phyloP scores from a whole-genome alignment of 176 grass and related monocot genomes.

The Oryza nivara region DNA sequence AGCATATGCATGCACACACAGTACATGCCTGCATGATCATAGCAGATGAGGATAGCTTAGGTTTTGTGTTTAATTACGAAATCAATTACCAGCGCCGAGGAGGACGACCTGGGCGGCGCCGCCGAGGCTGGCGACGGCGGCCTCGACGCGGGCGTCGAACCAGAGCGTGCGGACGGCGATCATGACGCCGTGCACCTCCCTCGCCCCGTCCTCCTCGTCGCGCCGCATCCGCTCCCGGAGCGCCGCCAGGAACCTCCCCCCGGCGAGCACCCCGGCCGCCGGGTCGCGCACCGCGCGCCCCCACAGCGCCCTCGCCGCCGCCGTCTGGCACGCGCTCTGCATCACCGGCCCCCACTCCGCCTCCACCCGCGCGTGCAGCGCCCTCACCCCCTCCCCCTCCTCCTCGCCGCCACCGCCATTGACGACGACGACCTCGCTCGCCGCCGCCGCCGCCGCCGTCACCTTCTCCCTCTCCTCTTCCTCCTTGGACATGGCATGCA shows the following conservation, averaged over 20 bases:
- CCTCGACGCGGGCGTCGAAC: conserved; percentile 80
- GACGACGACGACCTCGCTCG: not conserved
- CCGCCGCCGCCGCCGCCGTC: not conserved
- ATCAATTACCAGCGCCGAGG: conserved; percentile 71
- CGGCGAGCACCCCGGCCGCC: conserved; percentile 71
- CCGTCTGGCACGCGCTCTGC: conserved; percentile 95
- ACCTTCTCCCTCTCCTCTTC: not conserved
- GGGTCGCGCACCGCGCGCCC: conserved; percentile 63
- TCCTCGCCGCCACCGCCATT: not conserved
- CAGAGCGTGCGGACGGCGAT: conserved; percentile 87
- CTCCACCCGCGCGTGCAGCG: conserved; percentile 73
- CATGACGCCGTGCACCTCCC: conserved; percentile 85
- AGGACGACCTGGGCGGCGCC: conserved; percentile 75
- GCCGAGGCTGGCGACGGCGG: conserved; percentile 58
- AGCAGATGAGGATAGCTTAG: too few species aligned
- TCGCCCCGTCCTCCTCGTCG: conserved; percentile 65
- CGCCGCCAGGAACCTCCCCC: conserved; percentile 62
- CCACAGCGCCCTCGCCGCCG: conserved; percentile 87
- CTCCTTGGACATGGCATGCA: not conserved
- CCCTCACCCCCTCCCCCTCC: conserved; percentile 52
- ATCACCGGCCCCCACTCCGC: conserved; percentile 76
- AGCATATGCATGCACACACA: not conserved
- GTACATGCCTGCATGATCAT: too few species aligned
- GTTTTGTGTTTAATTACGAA: conserved; percentile 24
- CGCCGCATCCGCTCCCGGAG: conserved; percentile 75